These are phyloP conservation scores for Arctium minus DNA, from an alignment of 129 eudicot species.

Conservation along the genomic window DNA sequence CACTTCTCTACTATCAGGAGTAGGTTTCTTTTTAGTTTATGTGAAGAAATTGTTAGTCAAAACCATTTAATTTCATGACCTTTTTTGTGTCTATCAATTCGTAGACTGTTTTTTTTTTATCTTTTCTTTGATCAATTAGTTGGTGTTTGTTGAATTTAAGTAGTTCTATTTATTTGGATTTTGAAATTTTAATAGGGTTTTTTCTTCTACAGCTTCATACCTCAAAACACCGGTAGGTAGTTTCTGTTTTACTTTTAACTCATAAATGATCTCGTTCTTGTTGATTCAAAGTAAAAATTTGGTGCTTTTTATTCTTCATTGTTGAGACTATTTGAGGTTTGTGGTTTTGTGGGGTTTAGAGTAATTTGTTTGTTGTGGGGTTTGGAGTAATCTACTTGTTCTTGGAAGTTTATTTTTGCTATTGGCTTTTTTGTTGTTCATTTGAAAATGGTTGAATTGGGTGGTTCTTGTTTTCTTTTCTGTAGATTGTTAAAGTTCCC, in stretches of 20 bases:
- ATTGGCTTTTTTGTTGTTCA: not conserved
- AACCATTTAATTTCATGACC: conserved; percentile 23
- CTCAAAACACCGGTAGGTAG: conserved; percentile 24
- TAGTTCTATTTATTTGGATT: too few species aligned
- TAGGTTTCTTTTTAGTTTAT: too few species aligned
- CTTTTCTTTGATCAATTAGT: too few species aligned
- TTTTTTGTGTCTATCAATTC: too few species aligned
- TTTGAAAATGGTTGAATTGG: not conserved
- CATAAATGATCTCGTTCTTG: not conserved
- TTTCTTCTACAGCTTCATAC: conserved; percentile 23
- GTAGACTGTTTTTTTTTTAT: too few species aligned
- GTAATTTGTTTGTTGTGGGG: conserved; percentile 15
- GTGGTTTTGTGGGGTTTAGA: conserved; percentile 1
- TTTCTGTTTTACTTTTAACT: conserved; percentile 4
- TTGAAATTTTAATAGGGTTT: too few species aligned
- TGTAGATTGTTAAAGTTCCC: not conserved
- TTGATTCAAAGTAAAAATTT: not conserved
- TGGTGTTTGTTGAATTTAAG: too few species aligned
- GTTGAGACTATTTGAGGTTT: conserved; percentile 15
- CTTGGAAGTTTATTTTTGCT: not conserved
- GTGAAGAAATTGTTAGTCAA: too few species aligned
- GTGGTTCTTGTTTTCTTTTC: not conserved
- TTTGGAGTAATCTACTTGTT: conserved; percentile 13
- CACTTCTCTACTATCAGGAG: too few species aligned
- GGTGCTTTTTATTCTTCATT: conserved; percentile 13